Conservation (phyloP, 116 monocot species). For the Dioscorea cayenensis region DNA sequence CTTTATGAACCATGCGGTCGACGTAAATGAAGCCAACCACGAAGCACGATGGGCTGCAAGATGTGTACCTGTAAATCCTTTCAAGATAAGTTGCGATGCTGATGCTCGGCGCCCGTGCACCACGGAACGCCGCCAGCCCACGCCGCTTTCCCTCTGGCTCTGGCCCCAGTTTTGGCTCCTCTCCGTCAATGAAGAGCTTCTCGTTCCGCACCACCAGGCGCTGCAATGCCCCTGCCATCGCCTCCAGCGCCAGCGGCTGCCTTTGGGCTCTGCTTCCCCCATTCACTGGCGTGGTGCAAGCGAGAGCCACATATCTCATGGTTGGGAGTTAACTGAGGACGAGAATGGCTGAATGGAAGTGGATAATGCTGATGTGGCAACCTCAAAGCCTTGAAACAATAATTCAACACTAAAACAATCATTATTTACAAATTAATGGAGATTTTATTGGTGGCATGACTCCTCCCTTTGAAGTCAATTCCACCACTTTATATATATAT, state of each 20-base stretch:
- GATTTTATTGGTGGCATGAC: no score
- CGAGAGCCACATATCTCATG: not conserved
- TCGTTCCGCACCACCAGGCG: constrained; percentile 45
- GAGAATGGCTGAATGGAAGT: not conserved
- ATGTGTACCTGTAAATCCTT: constrained; percentile 62
- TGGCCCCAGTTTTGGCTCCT: no score
- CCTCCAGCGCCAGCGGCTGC: constrained; percentile 27
- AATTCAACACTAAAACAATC: no score
- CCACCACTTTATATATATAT: no score
- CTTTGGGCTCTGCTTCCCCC: constrained; percentile 3
- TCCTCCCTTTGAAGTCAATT: no score
- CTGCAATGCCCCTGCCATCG: constrained; percentile 34
- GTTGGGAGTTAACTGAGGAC: not conserved
- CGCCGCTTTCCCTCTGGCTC: not conserved
- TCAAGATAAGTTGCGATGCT: constrained; percentile 64
- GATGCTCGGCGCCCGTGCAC: constrained; percentile 45
- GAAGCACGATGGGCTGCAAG: constrained; percentile 70
- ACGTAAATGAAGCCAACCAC: constrained; percentile 66
- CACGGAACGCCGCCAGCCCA: constrained; percentile 31
- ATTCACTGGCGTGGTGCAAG: not conserved
- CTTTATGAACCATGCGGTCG: constrained; percentile 52
- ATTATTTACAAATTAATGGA: no score
- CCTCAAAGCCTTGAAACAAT: not conserved
- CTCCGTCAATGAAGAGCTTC: not conserved
- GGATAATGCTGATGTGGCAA: not conserved